These are phyloP conservation scores for Rosa chinensis DNA, from an alignment of 306 rosid genomes.

Conservation along the genomic window DNA sequence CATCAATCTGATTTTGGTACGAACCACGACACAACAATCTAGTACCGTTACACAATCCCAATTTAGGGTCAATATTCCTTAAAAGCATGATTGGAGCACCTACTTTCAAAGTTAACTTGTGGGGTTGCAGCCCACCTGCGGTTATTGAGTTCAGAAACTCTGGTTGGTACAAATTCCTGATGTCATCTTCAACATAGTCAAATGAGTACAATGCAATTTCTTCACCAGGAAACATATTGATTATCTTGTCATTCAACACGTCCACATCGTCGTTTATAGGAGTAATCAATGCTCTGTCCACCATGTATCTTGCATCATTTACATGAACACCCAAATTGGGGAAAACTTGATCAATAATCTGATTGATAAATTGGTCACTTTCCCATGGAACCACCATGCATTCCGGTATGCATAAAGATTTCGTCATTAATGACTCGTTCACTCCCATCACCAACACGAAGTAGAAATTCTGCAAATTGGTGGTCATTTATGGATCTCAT, in stretches of 20 bases:
- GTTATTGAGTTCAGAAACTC: too few relatives aligned
- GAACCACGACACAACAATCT: too few relatives aligned
- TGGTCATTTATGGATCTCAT: neutral
- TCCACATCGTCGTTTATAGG: too few relatives aligned
- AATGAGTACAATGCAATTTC: neutral
- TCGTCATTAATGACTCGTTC: neutral
- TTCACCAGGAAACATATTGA: neutral
- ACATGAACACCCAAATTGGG: neutral
- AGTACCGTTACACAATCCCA: too few relatives aligned
- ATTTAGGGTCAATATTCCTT: too few relatives aligned
- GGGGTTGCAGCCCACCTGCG: too few relatives aligned
- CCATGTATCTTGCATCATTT: too few relatives aligned
- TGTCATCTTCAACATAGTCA: neutral
- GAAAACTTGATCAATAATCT: neutral
- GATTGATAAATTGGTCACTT: neutral
- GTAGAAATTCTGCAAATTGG: neutral
- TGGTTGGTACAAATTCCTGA: too few relatives aligned
- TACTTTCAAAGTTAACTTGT: too few relatives aligned
- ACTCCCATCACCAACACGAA: neutral
- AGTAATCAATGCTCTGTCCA: too few relatives aligned
- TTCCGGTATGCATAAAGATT: neutral
- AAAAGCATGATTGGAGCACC: too few relatives aligned
- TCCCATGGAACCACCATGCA: neutral
- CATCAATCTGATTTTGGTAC: too few relatives aligned
- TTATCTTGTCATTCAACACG: neutral